A percentile compares a stretch with the other conserved stretches of the same genome.
Conservation (phyloP, 2,329 filamentous ascomycete species). For the Penicillium sp. region DNA sequence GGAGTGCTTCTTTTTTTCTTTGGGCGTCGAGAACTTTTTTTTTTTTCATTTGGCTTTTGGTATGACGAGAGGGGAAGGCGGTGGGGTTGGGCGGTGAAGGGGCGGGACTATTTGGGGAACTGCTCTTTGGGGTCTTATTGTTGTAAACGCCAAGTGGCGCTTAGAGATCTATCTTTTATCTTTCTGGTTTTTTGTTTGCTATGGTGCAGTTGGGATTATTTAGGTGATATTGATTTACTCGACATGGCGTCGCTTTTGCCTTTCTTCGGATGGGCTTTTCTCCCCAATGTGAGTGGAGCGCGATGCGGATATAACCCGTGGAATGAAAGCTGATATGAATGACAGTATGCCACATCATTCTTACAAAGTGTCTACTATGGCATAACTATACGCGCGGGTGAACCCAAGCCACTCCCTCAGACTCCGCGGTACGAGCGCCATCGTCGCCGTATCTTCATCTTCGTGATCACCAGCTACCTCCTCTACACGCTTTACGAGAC, state of each 20-base stretch:
- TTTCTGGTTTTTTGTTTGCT: neutral
- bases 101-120: neutral
- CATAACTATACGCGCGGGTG: conserved; percentile 84
- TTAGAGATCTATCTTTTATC: neutral
- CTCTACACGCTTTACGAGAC: conserved; percentile 91
- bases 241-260: conserved; percentile 52
- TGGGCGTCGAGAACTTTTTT: conserved; percentile 28
- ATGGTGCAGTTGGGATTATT: conserved; percentile 12
- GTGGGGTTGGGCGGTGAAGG: conserved; percentile 29
- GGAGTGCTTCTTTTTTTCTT: conserved; percentile 15
- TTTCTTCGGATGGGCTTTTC: conserved; percentile 60
- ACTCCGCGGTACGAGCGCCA: conserved; percentile 69
- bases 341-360: conserved; percentile 73
- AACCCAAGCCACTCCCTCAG: conserved; percentile 70
- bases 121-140: conserved; percentile 6
- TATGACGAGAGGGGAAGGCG: conserved; percentile 25
- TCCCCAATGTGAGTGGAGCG: conserved; percentile 55
- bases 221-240: neutral
- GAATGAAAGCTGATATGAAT: conserved; percentile 10
- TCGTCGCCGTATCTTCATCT: conserved; percentile 77
- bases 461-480: conserved; percentile 81
- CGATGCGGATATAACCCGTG: conserved; percentile 6
- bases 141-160: conserved; percentile 4
- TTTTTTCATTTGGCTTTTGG: conserved; percentile 30
- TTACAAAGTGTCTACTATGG: conserved; percentile 81